phyloP scores from a whole-genome alignment of 2,329 filamentous ascomycete genomes.

The Capronia americana region DNA sequence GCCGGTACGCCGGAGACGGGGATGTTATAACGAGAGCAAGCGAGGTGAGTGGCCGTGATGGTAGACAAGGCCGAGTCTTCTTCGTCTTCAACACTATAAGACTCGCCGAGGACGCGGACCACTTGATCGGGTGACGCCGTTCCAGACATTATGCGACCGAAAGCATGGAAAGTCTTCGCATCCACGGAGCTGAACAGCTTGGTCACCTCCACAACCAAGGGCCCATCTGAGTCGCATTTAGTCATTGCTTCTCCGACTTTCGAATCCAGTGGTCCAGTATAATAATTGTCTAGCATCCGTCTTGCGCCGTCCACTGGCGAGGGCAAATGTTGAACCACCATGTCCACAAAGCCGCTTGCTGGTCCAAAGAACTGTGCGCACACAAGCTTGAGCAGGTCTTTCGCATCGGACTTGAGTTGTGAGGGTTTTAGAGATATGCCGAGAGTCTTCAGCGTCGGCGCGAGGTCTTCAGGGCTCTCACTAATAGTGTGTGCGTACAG shows the following conservation, averaged over 20 bases:
- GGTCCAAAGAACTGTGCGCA: slow-evolving; percentile 96
- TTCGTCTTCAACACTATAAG: slow-evolving; percentile 94
- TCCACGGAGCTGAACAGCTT: slow-evolving; percentile 92
- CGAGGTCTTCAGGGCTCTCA: slow-evolving; percentile 83
- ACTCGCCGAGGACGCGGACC: slow-evolving; percentile 91
- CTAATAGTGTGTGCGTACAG: slow-evolving; percentile 94
- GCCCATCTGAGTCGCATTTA: slow-evolving; percentile 84
- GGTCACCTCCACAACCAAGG: slow-evolving; percentile 87
- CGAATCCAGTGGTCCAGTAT: slow-evolving; percentile 86
- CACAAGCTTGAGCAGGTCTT: slow-evolving; percentile 83
- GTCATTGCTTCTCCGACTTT: slow-evolving; percentile 81
- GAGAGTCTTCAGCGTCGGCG: slow-evolving; percentile 75
- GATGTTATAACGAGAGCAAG: slow-evolving; percentile 91
- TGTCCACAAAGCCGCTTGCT: slow-evolving; percentile 89
- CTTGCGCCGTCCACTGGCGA: slow-evolving; percentile 81
- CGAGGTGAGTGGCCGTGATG: slow-evolving; percentile 85
- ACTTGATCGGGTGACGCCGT: slow-evolving; percentile 80
- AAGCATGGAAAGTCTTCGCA: slow-evolving; percentile 87
- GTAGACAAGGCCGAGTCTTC: slow-evolving; percentile 94
- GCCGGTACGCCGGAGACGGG: slow-evolving; percentile 90
- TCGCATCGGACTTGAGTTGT: slow-evolving; percentile 88
- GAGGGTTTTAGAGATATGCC: slow-evolving; percentile 90
- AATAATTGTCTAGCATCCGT: slow-evolving; percentile 81
- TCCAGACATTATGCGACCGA: slow-evolving; percentile 91
- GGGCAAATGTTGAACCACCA: slow-evolving; percentile 88